Evolutionary conservation across 441 rosid genomes (phyloP), one percentile per base, ranked within the genome.

Genomic region (Populus hybrid): DNA sequence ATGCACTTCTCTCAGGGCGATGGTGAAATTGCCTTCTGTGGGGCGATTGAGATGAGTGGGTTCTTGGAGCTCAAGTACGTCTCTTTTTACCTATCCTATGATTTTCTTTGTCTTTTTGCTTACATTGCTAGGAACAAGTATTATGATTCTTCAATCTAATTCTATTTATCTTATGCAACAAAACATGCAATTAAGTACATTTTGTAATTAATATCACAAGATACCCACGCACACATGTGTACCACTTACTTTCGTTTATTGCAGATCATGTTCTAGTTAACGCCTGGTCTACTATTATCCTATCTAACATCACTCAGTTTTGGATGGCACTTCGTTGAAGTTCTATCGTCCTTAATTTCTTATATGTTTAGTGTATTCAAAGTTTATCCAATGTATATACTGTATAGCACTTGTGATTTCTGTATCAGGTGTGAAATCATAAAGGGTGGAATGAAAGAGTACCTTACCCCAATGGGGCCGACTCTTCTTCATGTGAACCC

Each of bases 1-100:
- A 95, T 95, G 98, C 99, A 95, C 81, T 95, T 93, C 74, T 93
- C 99, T 20, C 97, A 95, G 87, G 98, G 98, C 10, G 99, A 94
- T 82, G 99, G 99, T 74, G 98, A 94, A 86, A 87, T 95, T 74
- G 79, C 99, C 4, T 91, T 95, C 88, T 94, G 99, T 1, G 98
- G 98, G 1, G 99, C 98, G 64, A 95, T 95, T 5, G 97, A 96
- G 87, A 96, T 96, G 97, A 96, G 98, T 77, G 98, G 98, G 14
- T 96, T 93, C 76, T 89, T 96, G 66, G 97, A 88, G 80, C 97
- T 94, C 84, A 94, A 96, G 95, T 94, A 88, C 16, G 75, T 72
- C 40, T 68, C 68, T n/a, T 35, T 31, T 33, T 77, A 64, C 68
- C 50, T 64, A 40, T 71, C 72, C 73, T 65, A 24, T 24, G 65